Evolutionary conservation across 1,139 yeast species (phyloP).

Genomic region (Suhomyces guaymorum): DNA sequence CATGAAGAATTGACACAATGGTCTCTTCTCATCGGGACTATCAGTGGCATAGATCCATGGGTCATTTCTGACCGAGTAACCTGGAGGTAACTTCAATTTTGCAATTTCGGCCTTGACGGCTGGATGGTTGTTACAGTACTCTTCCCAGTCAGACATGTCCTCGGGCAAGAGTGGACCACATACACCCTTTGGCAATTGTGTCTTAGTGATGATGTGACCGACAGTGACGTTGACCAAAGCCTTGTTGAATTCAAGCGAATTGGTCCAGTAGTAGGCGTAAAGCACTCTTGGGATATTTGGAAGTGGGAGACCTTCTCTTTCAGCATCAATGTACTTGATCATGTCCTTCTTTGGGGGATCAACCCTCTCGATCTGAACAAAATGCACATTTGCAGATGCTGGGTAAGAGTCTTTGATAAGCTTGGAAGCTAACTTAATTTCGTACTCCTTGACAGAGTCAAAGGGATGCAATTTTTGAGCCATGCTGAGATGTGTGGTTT

Average conservation of each 20-base stretch:
- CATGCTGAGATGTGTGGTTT: conserved; percentile 12
- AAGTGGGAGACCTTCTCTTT: conserved; percentile 56
- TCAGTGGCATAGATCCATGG: conserved; percentile 93
- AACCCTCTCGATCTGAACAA: conserved; percentile 68
- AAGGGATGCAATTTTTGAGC: conserved; percentile 49
- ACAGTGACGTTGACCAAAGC: conserved; percentile 68
- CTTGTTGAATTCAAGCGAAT: conserved; percentile 62
- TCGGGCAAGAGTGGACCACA: conserved; percentile 77
- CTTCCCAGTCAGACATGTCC: conserved; percentile 61
- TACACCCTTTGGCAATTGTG: conserved; percentile 58
- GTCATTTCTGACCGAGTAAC: conserved; percentile 62
- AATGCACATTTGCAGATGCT: conserved; percentile 55
- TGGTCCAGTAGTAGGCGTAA: conserved; percentile 65
- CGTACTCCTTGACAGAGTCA: conserved; percentile 67
- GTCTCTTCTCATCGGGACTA: conserved; percentile 57
- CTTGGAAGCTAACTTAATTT: conserved; percentile 63
- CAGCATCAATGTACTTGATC: conserved; percentile 69
- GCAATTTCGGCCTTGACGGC: conserved; percentile 59
- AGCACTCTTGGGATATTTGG: conserved; percentile 66
- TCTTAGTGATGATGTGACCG: conserved; percentile 63
- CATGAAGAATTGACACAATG: conserved; percentile 74
- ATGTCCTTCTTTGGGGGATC: conserved; percentile 84
- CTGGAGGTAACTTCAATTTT: conserved; percentile 60
- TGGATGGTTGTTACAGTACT: conserved; percentile 55
- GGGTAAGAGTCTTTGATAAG: conserved; percentile 60